Evolutionary conservation across 768 basidiomycete genomes (phyloP).

Genomic region (Lactarius sanguifluus): DNA sequence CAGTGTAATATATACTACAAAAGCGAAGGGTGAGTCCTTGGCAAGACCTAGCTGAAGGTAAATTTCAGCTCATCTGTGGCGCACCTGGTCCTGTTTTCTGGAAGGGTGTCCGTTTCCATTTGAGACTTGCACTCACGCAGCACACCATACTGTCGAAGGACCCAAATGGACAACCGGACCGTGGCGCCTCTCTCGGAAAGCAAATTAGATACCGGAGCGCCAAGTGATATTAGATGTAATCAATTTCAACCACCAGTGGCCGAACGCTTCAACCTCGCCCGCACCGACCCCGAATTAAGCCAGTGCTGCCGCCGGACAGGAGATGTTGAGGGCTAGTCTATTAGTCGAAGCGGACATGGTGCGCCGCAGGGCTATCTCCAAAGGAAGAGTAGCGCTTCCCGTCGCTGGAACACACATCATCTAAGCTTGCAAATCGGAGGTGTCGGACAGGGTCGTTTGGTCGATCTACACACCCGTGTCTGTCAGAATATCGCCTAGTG

Average conservation of each 20-base stretch:
- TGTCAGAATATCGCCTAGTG: neutral
- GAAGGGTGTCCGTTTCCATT: neutral
- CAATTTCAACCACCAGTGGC: neutral
- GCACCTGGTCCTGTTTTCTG: neutral
- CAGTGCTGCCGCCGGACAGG: neutral
- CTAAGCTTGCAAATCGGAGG: neutral
- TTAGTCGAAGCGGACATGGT: neutral
- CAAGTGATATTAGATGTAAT: neutral
- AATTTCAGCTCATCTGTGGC: neutral
- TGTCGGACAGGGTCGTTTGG: neutral
- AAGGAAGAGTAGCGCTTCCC: neutral
- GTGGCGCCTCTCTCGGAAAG: neutral
- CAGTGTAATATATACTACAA: neutral
- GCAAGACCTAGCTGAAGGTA: neutral
- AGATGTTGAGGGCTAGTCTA: neutral
- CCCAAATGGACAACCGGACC: neutral
- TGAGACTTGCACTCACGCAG: too few species aligned
- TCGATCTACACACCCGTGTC: neutral
- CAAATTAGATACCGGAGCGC: neutral
- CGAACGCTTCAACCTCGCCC: neutral
- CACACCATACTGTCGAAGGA: neutral
- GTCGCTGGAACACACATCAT: neutral
- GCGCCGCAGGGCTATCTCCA: neutral
- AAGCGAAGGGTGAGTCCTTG: neutral
- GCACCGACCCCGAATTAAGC: neutral